Conservation (phyloP, 768 basidiomycete genomes). For the Kwoniella bestiolae region DNA sequence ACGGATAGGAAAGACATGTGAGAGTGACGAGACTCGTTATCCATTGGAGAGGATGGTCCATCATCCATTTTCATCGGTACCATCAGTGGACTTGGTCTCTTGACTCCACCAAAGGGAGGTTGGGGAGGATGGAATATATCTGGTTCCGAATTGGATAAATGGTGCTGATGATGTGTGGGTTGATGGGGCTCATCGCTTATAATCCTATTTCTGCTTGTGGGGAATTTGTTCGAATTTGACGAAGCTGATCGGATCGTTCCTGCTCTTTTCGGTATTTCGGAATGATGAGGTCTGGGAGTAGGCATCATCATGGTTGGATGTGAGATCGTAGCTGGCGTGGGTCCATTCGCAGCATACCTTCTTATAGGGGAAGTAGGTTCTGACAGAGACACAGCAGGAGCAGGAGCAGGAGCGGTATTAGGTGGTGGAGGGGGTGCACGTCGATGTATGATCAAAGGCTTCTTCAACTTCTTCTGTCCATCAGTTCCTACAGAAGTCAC, state of each 20-base stretch:
- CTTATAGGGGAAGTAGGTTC: slow-evolving; percentile 5
- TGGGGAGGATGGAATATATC: slow-evolving; percentile 11
- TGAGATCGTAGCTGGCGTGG: background rate
- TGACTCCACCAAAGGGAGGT: slow-evolving; percentile 10
- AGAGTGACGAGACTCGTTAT: slow-evolving; percentile 21
- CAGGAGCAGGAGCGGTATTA: slow-evolving; percentile 13
- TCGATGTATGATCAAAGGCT: slow-evolving; percentile 38
- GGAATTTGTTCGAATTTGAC: background rate
- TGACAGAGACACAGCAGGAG: slow-evolving; percentile 2
- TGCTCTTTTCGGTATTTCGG: slow-evolving; percentile 7
- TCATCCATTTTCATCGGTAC: slow-evolving; percentile 35
- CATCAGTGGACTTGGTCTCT: slow-evolving; percentile 23
- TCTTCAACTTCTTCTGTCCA: slow-evolving; percentile 37
- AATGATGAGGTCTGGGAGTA: slow-evolving; percentile 4
- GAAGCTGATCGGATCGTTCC: slow-evolving; percentile 2
- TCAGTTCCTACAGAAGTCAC: slow-evolving; percentile 21
- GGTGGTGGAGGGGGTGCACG: slow-evolving; percentile 48
- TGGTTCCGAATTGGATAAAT: background rate
- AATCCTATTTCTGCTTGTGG: background rate
- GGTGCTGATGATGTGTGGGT: background rate
- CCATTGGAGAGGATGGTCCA: background rate
- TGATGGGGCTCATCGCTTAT: background rate
- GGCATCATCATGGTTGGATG: slow-evolving; percentile 2
- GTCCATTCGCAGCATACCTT: background rate
- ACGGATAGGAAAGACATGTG: slow-evolving; percentile 46